Evolutionary conservation across 768 basidiomycete genomes (phyloP).

Genomic region (Pilatotrama ljubarskyi): DNA sequence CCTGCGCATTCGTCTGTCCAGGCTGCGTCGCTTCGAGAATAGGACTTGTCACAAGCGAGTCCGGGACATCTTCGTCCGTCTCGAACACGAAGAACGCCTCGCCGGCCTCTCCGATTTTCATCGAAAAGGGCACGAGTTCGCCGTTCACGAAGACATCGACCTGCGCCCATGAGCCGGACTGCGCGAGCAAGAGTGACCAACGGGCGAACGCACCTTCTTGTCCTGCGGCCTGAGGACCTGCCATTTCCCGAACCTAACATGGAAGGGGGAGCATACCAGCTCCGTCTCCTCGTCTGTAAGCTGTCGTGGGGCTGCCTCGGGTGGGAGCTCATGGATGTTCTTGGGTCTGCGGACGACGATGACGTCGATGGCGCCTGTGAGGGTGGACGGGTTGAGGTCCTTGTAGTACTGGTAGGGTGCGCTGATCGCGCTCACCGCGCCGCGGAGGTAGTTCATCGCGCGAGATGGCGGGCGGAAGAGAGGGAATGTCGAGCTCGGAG

Average conservation of each 20-base stretch:
- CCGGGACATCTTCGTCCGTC: conserved; percentile 92
- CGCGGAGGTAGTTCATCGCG: conserved; percentile 84
- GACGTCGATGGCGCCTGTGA: conserved; percentile 98
- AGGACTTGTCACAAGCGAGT: conserved; percentile 91
- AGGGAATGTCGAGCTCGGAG: background rate
- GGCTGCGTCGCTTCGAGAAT: conserved; percentile 66
- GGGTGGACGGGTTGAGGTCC: conserved; percentile 91
- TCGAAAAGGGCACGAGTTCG: conserved; percentile 81
- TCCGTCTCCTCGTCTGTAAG: conserved; percentile 49
- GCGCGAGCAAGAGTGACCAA: background rate
- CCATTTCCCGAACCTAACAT: conserved; percentile 97
- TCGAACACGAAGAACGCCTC: conserved; percentile 99
- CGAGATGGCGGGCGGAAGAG: background rate
- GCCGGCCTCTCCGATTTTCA: conserved; percentile 99
- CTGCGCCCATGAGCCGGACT: conserved; percentile 38
- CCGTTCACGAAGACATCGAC: conserved; percentile 91
- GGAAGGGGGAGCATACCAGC: conserved; percentile 92
- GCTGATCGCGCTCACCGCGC: conserved; percentile 81
- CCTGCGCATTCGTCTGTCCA: conserved; percentile 32
- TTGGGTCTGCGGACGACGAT: conserved; percentile 82
- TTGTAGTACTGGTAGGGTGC: conserved; percentile 90
- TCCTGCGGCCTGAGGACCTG: conserved; percentile 92
- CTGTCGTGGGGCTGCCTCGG: conserved; percentile 5
- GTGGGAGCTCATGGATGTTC: conserved; percentile 12
- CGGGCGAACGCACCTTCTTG: conserved; percentile 65